phyloP scores from a whole-genome alignment of 257 asterid genomes.

The Misopates orontium region DNA sequence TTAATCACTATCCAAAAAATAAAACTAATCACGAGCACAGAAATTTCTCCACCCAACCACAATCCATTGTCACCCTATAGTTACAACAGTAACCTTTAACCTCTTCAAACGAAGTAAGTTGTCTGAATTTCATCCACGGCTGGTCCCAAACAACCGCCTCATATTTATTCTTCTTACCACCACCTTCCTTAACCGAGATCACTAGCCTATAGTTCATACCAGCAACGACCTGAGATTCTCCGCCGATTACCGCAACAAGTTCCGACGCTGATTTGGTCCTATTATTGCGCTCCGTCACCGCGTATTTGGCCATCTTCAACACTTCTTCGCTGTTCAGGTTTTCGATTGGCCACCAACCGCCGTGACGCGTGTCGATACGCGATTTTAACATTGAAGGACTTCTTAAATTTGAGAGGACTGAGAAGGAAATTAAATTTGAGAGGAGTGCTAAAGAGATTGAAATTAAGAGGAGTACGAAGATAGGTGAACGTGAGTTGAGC shows the following conservation, averaged over 20 bases:
- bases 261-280: conserved; percentile 13
- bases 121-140: conserved; percentile 29
- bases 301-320: conserved; percentile 36
- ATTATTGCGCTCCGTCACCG: conserved; percentile 46
- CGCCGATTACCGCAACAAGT: conserved; percentile 32
- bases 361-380: too few relatives aligned
- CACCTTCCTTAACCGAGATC: conserved; percentile 36
- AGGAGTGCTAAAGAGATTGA: conserved; percentile 1
- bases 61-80: neutral
- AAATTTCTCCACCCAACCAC: neutral
- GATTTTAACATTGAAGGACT: too few relatives aligned
- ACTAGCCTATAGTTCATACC: conserved; percentile 40
- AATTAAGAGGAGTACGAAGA: conserved; percentile 15
- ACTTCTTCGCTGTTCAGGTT: conserved; percentile 32
- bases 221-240: conserved; percentile 40
- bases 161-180: conserved; percentile 28
- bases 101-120: conserved; percentile 39
- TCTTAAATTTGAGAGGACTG: too few relatives aligned
- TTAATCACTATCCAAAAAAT: too few relatives aligned
- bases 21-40: neutral
- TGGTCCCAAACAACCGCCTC: conserved; percentile 37
- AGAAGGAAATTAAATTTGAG: neutral
- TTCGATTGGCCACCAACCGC: conserved; percentile 32
- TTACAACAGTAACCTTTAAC: neutral
- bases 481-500: conserved; percentile 8